Conservation (phyloP, 2,329 filamentous ascomycete species). For the Penicillium italicum region DNA sequence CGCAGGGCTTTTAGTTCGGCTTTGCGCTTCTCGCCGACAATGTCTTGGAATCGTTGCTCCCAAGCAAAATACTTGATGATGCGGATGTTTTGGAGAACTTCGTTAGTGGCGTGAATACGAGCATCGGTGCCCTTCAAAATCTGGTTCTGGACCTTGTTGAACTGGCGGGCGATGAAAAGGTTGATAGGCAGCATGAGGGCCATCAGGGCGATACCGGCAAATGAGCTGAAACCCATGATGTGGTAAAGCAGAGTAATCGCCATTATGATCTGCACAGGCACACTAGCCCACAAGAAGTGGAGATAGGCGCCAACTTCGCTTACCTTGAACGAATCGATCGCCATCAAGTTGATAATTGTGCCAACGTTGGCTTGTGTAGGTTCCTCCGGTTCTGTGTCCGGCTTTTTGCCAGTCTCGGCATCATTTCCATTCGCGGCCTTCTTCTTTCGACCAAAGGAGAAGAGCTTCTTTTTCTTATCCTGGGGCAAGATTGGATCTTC, state of each 20-base stretch:
- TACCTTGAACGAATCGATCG: conserved; percentile 98
- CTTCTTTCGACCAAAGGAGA: conserved; percentile 60
- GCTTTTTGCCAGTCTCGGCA: conserved; percentile 22
- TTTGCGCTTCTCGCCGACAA: conserved; percentile 83
- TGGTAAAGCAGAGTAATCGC: conserved; percentile 79
- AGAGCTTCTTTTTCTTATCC: conserved; percentile 45
- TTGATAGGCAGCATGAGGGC: conserved; percentile 83
- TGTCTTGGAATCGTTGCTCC: conserved; percentile 83
- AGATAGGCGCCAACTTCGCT: conserved; percentile 91
- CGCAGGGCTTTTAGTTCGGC: conserved; percentile 75
- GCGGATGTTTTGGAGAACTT: conserved; percentile 92
- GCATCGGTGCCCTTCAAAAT: conserved; percentile 94
- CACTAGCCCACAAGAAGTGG: conserved; percentile 90
- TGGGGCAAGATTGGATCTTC: conserved; percentile 40
- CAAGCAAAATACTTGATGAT: conserved; percentile 99
- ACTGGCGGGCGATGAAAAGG: conserved; percentile 79
- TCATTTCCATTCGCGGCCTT: conserved; percentile 27
- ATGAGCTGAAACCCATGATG: conserved; percentile 87
- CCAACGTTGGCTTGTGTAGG: conserved; percentile 83
- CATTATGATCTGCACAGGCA: conserved; percentile 81
- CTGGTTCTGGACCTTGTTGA: conserved; percentile 79
- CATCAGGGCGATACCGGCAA: conserved; percentile 92
- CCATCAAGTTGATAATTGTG: conserved; percentile 99
- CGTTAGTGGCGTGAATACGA: conserved; percentile 92
- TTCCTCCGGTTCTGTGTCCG: conserved; percentile 20